These are phyloP conservation scores for Glycine latifolia DNA, from an alignment of 306 rosid species.

Conservation along the genomic window DNA sequence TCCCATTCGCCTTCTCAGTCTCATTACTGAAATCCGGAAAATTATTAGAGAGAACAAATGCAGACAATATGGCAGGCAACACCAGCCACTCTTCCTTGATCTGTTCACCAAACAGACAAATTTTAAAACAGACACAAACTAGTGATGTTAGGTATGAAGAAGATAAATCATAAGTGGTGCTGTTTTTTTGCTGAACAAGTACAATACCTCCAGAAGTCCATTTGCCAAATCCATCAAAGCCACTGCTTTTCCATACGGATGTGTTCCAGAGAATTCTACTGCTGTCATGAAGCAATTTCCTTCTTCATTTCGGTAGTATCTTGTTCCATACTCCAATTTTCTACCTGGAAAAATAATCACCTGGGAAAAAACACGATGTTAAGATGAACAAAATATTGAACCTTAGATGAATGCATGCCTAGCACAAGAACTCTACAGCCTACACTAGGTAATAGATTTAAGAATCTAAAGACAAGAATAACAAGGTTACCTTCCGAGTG, in stretches of 20 bases:
- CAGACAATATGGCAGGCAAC: conserved; percentile 51
- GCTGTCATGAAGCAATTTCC: conserved; percentile 48
- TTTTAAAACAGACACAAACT: conserved; percentile 13
- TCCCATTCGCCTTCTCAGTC: conserved; percentile 25
- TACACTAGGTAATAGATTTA: neutral
- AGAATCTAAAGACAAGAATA: conserved; percentile 9
- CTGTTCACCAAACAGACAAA: conserved; percentile 49
- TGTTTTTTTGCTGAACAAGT: neutral
- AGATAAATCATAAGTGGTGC: neutral
- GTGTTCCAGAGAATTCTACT: conserved; percentile 45
- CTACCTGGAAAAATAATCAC: conserved; percentile 48
- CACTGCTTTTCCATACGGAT: conserved; percentile 57
- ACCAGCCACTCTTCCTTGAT: conserved; percentile 59
- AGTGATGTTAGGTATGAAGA: neutral
- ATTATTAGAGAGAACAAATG: conserved; percentile 46
- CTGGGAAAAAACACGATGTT: conserved; percentile 12
- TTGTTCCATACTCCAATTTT: conserved; percentile 50
- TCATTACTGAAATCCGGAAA: conserved; percentile 19
- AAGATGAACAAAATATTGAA: conserved; percentile 17
- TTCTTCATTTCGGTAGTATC: conserved; percentile 36
- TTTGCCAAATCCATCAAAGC: conserved; percentile 48
- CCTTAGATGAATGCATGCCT: neutral
- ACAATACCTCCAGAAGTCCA: conserved; percentile 48
- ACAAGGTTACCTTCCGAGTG: conserved; percentile 39
- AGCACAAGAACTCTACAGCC: neutral